These are phyloP conservation scores for Seiridium unicorne DNA, from an alignment of 2,329 filamentous ascomycete genomes.

Conservation along the genomic window DNA sequence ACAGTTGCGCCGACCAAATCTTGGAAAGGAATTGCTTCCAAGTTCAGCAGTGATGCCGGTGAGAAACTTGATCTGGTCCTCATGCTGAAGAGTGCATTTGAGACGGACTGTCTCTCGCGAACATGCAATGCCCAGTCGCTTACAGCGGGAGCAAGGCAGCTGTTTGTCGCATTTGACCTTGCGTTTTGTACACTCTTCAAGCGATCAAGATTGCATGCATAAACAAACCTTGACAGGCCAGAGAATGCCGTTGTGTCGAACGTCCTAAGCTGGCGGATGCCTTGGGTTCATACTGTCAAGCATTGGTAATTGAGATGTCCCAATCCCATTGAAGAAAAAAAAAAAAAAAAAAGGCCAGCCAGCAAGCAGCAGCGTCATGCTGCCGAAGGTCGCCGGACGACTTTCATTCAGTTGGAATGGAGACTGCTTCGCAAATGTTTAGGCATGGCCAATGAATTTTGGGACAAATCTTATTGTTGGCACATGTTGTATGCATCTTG, in stretches of 20 bases:
- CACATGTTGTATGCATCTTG: too few species aligned
- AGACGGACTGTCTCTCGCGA: background rate
- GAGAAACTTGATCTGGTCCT: background rate
- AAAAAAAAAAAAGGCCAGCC: too few species aligned
- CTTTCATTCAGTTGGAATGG: too few species aligned
- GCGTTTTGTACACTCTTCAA: background rate
- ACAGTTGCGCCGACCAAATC: background rate
- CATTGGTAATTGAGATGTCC: too few species aligned
- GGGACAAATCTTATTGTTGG: too few species aligned
- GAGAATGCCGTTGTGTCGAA: background rate
- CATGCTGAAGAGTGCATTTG: background rate
- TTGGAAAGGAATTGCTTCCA: background rate
- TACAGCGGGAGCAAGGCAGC: background rate
- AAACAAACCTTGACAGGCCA: background rate
- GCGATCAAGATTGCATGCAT: background rate
- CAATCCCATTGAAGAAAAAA: too few species aligned
- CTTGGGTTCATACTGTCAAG: background rate
- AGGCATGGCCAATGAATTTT: too few species aligned
- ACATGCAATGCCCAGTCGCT: background rate
- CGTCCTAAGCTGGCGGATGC: background rate
- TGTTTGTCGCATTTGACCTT: slow-evolving; percentile 7
- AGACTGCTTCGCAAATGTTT: too few species aligned
- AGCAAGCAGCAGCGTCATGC: too few species aligned
- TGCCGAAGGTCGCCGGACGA: too few species aligned
- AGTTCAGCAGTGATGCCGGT: background rate